Evolutionary conservation across 305 asterid genomes (phyloP), one percentile per base, ranked within the genome.

Genomic region (Stenogyne calaminthoides): DNA sequence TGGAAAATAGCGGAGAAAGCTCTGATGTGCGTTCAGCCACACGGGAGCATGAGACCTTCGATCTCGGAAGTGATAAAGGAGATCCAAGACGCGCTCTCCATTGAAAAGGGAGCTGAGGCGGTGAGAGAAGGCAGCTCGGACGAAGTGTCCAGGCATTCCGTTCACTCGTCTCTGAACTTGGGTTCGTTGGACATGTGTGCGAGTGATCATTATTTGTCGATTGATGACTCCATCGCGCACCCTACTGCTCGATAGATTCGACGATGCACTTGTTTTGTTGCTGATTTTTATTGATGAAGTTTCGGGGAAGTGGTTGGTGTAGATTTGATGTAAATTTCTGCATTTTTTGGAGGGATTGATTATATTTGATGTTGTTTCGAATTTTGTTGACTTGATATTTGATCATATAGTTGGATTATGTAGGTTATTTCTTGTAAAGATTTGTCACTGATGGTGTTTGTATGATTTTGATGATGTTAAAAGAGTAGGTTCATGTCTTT

Each of bases 1-100:
- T 92, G 99, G 99, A 95, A 92, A 82, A 95, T 95, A 82, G 99
- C 99, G 0, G 99, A 95, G 88, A 95, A 88, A 70, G 99, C 99
- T 15, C 40, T 95, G 82, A 89, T 92, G 97, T 95, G 99, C 60
- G 93, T 92, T n/a, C 97, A 86, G 58, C 89, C 99, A n/a, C 98
- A 95, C 18, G 98, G 97, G 55, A 84, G 81, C 89, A 89, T 84
- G 96, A 89, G 99, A 70, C 99, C 99, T 0, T 78, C 94, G 6
- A 95, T 92, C 14, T 90, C 96, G 5, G 98, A 95, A 84, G 97
- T 95, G 7, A 79, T 92, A 9, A 95, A 92, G 81, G 99, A 95
- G 77, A 92, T 95, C 44, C 99, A 92, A 78, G 99, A 90, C 65
- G 98, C 99, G 4, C 63, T 90, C 40, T 69, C 89, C 0, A 84